Percentiles rank a stretch among this genome's conserved stretches.
Evolutionary conservation across 2,329 filamentous ascomycete species (phyloP).

Genomic region (Pseudogymnoascus destructans): DNA sequence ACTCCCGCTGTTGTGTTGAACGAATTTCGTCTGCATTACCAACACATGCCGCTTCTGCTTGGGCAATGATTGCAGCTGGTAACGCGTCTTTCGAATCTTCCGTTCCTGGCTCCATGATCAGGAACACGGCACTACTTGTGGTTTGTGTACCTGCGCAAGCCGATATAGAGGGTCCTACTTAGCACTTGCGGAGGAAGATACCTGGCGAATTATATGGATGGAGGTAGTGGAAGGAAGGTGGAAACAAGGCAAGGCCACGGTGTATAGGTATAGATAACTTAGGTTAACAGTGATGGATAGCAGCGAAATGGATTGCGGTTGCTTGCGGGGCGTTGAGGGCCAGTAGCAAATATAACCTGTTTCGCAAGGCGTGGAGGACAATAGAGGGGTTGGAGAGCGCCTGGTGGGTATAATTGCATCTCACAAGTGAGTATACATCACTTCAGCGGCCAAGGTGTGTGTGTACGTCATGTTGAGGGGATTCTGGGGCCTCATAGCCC

Average conservation of each 20-base stretch:
- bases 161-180: background rate
- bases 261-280: background rate
- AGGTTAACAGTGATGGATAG: background rate
- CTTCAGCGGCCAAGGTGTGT: background rate
- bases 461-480: conserved; percentile 2
- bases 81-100: conserved; percentile 10
- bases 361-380: background rate
- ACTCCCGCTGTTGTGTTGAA: background rate
- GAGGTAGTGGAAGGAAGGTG: background rate
- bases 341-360: background rate
- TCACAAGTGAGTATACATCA: background rate
- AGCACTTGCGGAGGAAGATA: background rate
- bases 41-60: conserved; percentile 24
- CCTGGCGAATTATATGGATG: background rate
- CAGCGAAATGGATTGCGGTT: background rate
- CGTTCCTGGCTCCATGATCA: conserved; percentile 1
- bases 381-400: background rate
- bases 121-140: background rate
- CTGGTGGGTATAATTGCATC: background rate
- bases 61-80: conserved; percentile 21
- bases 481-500: background rate
- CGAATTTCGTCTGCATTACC: conserved; percentile 19
- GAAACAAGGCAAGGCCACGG: background rate
- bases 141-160: background rate
- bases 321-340: background rate